phyloP scores from a whole-genome alignment of 352 stramenopile species.

The Globisporangium nunn region DNA sequence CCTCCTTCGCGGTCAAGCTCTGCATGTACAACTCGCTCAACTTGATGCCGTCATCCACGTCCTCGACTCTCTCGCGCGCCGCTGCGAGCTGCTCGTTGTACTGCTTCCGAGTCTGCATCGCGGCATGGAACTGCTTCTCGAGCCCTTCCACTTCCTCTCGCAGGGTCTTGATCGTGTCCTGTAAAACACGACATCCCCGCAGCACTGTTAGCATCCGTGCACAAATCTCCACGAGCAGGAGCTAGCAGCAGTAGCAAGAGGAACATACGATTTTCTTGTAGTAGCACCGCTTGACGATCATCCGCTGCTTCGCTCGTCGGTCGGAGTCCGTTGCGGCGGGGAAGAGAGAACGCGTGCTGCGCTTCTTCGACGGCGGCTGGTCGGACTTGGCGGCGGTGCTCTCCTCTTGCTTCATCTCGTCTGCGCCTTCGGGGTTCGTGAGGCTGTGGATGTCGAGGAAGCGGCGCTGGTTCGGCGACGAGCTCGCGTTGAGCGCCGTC shows the following conservation, averaged over 20 bases:
- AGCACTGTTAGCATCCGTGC: not conserved
- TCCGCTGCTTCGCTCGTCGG: conserved; percentile 53
- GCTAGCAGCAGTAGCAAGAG: not conserved
- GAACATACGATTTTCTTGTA: conserved; percentile 76
- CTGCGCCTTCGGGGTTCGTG: conserved; percentile 11
- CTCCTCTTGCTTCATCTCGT: conserved; percentile 13
- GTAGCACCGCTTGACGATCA: conserved; percentile 69
- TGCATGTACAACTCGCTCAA: conserved; percentile 35
- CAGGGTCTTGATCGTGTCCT: conserved; percentile 68
- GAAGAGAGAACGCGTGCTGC: conserved; percentile 39
- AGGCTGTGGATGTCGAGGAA: conserved; percentile 12
- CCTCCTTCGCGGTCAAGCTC: conserved; percentile 41
- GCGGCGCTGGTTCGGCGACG: conserved; percentile 5
- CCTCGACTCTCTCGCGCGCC: conserved; percentile 5
- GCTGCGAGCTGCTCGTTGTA: conserved; percentile 19
- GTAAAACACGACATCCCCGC: not conserved
- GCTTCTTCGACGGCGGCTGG: conserved; percentile 21
- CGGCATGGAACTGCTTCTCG: conserved; percentile 30
- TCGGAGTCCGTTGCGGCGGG: conserved; percentile 38
- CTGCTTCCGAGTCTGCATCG: conserved; percentile 27
- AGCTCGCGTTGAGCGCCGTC: conserved; percentile 5
- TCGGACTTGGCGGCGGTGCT: not conserved
- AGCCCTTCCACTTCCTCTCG: conserved; percentile 36
- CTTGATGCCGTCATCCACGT: conserved; percentile 14
- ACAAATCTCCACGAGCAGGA: too few relatives aligned